These are phyloP conservation scores for Gossypium australe DNA, from an alignment of 345 rosid genomes.

Conservation along the genomic window DNA sequence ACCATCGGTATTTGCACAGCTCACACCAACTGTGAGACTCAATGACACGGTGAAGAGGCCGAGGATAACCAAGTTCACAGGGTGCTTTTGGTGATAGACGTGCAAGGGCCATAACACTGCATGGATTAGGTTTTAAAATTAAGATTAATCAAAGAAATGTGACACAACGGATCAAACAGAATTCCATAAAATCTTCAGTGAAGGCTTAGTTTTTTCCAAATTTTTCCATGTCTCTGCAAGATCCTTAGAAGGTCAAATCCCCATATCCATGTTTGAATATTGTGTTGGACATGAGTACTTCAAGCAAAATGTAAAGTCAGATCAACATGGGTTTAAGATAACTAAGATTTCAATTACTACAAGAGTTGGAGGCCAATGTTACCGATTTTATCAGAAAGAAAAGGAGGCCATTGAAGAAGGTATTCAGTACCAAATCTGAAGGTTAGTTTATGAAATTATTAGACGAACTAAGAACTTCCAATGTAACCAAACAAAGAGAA, in stretches of 20 bases:
- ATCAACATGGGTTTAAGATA: not conserved
- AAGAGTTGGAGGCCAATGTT: not conserved
- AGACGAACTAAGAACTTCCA: not conserved
- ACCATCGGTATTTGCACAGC: slow-evolving; percentile 94
- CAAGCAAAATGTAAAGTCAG: not conserved
- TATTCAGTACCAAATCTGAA: not conserved
- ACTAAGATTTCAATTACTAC: not conserved
- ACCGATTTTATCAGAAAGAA: not conserved
- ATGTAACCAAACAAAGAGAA: too few relatives aligned
- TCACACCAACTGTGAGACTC: slow-evolving; percentile 78
- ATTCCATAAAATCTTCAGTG: not conserved
- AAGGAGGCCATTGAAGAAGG: not conserved
- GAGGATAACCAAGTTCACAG: slow-evolving; percentile 76
- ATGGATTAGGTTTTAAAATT: slow-evolving; percentile 5
- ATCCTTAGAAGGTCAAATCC: not conserved
- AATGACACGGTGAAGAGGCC: slow-evolving; percentile 81
- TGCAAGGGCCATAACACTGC: slow-evolving; percentile 96
- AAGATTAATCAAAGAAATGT: not conserved
- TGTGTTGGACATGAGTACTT: not conserved
- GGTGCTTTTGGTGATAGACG: slow-evolving; percentile 91
- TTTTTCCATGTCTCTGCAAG: not conserved
- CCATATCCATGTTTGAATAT: too few relatives aligned
- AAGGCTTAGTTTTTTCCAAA: not conserved
- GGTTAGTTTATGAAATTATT: not conserved
- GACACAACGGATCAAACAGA: not conserved